These are phyloP conservation scores for Fusarium chlamydosporum DNA, from an alignment of 2,329 filamentous ascomycete genomes.

Conservation along the genomic window DNA sequence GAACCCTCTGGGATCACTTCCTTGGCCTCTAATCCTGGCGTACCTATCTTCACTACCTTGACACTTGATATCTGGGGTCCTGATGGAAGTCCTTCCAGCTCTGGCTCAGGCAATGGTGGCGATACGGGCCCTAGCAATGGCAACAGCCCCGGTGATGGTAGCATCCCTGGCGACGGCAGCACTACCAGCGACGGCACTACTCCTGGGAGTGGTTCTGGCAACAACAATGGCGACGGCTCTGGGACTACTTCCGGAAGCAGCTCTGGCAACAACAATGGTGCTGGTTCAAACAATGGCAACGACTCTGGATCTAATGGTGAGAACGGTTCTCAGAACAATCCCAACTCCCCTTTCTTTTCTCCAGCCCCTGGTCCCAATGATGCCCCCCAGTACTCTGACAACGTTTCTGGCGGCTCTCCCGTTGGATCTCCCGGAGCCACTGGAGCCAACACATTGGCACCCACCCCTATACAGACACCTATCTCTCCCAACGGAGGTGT, in stretches of 20 bases:
- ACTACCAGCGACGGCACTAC: constrained; percentile 23
- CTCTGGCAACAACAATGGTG: constrained; percentile 7
- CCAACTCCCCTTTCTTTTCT: constrained; percentile 21
- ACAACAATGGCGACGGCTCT: constrained; percentile 17
- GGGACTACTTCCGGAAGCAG: constrained; percentile 13
- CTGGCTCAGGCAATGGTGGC: constrained; percentile 15
- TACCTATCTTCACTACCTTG: constrained; percentile 55
- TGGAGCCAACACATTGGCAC: constrained; percentile 29
- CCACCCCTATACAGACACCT: constrained; percentile 34
- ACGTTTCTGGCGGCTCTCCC: constrained; percentile 40
- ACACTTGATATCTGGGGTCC: constrained; percentile 56
- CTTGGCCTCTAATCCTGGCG: constrained; percentile 31
- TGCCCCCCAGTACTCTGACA: constrained; percentile 44
- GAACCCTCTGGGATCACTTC: constrained; percentile 46
- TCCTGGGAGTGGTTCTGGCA: constrained; percentile 11
- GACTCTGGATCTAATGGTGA: constrained; percentile 18
- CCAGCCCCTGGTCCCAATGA: constrained; percentile 36
- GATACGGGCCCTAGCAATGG: constrained; percentile 32
- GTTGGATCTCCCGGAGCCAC: constrained; percentile 16
- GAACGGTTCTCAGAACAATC: constrained; percentile 22
- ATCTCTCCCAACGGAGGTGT: constrained; percentile 28
- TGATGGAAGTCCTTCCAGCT: constrained; percentile 24
- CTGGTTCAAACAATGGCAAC: too few relatives aligned
- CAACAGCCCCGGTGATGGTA: neutral
- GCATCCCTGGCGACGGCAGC: neutral